phyloP scores from a whole-genome alignment of 2,329 filamentous ascomycete species.

The Cercospora beticola region DNA sequence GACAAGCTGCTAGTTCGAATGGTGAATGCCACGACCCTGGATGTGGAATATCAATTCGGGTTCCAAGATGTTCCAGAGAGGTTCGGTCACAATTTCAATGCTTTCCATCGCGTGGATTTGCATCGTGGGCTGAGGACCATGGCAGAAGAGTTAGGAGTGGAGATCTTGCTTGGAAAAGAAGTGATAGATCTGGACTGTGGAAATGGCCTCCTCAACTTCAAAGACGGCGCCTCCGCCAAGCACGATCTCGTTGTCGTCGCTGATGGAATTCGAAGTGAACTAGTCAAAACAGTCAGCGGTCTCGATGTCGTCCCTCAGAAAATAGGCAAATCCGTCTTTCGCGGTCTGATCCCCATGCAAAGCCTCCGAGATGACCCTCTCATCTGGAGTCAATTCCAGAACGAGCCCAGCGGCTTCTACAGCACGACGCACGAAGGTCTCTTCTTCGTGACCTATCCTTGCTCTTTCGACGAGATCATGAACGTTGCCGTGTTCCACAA shows the following conservation, averaged over 20 bases:
- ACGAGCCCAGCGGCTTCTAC: conserved; percentile 16
- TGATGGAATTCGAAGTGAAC: conserved; percentile 25
- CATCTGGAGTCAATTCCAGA: conserved; percentile 14
- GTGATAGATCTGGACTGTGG: conserved; percentile 22
- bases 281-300: conserved; percentile 10
- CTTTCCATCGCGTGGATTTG: conserved; percentile 28
- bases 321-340: conserved; percentile 20
- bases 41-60: conserved; percentile 8
- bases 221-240: conserved; percentile 12
- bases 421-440: conserved; percentile 1
- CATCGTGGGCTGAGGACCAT: conserved; percentile 21
- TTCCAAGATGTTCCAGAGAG: conserved; percentile 13
- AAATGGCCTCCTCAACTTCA: conserved; percentile 17
- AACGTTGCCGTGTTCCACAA: conserved; percentile 22
- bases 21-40: conserved; percentile 13
- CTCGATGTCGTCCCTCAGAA: conserved; percentile 2
- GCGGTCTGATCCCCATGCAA: conserved; percentile 18
- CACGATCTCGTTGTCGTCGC: conserved; percentile 28
- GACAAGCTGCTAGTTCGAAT: conserved; percentile 12
- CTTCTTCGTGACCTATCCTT: conserved; percentile 20
- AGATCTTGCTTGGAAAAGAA: conserved; percentile 18
- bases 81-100: conserved; percentile 23
- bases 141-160: conserved; percentile 15
- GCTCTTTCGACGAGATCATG: conserved; percentile 19
- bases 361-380: conserved; percentile 12